Percentiles rank a stretch among this genome's conserved stretches.
Conservation (phyloP, 805 yeast genomes). For the Saturnispora besseyi region DNA sequence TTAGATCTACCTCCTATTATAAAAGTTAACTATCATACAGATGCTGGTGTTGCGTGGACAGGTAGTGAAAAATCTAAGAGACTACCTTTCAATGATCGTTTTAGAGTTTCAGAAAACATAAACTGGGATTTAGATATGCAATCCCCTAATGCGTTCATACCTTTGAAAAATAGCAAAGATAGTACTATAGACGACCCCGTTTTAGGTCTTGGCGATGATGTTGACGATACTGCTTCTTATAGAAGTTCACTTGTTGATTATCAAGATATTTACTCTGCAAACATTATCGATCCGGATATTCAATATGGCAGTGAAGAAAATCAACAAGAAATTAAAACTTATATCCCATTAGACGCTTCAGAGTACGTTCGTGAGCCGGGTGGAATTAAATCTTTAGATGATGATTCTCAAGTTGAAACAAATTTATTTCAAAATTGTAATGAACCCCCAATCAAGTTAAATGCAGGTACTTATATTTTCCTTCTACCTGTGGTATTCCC, state of each 20-base stretch:
- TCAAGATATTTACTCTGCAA: conserved; percentile 7
- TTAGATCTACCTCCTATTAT: conserved; percentile 30
- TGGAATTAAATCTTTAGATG: neutral
- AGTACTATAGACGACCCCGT: conserved; percentile 14
- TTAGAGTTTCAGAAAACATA: conserved; percentile 32
- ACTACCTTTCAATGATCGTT: conserved; percentile 36
- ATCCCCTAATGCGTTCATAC: conserved; percentile 30
- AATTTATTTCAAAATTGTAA: conserved; percentile 14
- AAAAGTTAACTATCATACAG: conserved; percentile 34
- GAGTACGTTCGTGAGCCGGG: conserved; percentile 19
- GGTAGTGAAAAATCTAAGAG: conserved; percentile 34
- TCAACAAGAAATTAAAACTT: conserved; percentile 22
- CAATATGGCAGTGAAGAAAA: conserved; percentile 19
- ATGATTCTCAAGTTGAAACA: conserved; percentile 9
- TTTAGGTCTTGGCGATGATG: conserved; percentile 14
- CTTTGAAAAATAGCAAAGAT: conserved; percentile 18
- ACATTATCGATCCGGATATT: conserved; percentile 7
- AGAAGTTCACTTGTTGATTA: neutral
- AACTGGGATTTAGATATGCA: conserved; percentile 37
- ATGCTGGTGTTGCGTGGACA: conserved; percentile 39
- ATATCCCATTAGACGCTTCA: conserved; percentile 18
- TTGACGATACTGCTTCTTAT: neutral
- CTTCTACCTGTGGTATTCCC: conserved; percentile 56
- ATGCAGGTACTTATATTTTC: conserved; percentile 66
- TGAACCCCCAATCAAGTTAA: conserved; percentile 21